Percentiles rank a stretch among this genome's conserved stretches.
phyloP scores from a whole-genome alignment of 371 early-diverging fungal species.

The Syncephalastrum racemosum region DNA sequence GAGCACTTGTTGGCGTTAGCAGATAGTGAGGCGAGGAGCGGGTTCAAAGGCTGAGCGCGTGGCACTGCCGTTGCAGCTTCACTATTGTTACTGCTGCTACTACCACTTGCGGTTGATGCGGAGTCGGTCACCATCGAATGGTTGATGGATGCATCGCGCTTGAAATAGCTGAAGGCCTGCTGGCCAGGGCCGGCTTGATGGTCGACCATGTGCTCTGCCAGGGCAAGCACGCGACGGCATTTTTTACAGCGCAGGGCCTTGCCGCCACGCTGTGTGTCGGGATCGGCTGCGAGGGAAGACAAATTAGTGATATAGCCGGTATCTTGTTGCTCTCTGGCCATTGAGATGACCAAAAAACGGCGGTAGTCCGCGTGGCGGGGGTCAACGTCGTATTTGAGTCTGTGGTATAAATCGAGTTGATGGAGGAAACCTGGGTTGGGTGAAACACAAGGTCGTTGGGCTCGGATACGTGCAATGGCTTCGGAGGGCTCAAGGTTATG shows the following conservation, averaged over 20 bases:
- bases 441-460: constrained; percentile 45
- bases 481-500: constrained; percentile 40
- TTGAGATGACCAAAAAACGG: constrained; percentile 62
- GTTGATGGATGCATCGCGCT: constrained; percentile 56
- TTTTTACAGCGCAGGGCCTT: constrained; percentile 48
- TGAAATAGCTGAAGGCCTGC: constrained; percentile 67
- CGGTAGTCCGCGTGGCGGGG: constrained; percentile 63
- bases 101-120: constrained; percentile 18
- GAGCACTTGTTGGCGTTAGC: constrained; percentile 56
- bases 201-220: constrained; percentile 63
- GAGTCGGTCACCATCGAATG: constrained; percentile 1
- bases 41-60: constrained; percentile 33
- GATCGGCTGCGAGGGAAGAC: constrained; percentile 48
- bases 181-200: constrained; percentile 78
- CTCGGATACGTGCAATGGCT: constrained; percentile 53
- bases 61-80: constrained; percentile 15
- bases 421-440: constrained; percentile 46
- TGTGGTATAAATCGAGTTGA: constrained; percentile 38
- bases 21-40: constrained; percentile 43
- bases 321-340: constrained; percentile 59
- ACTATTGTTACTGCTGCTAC: background rate
- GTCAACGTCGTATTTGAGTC: constrained; percentile 61
- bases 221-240: constrained; percentile 58
- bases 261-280: constrained; percentile 25
- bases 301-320: constrained; percentile 52